Evolutionary conservation across 2,329 filamentous ascomycete species (phyloP), one percentile per base, ranked within the genome.

Genomic region (Cladosporium cucumerinum): DNA sequence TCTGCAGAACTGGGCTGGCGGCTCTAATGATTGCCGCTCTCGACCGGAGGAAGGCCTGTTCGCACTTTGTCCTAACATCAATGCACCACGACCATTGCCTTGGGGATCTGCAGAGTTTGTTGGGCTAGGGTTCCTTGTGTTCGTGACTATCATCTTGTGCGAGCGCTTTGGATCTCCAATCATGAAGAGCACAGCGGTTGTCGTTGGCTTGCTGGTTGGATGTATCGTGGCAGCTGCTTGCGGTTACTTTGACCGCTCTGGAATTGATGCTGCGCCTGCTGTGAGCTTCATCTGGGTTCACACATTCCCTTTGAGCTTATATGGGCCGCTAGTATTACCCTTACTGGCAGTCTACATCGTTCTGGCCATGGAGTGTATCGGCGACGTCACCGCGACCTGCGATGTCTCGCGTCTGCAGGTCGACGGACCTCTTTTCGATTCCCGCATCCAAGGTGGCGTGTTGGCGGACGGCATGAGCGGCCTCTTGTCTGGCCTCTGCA

Each of bases 41-140:
- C 71, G 75, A 23, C 79, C 79, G 1, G 71, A 72, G 28, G 75
- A 78, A 5, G 85, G 83, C 16, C 84, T 86, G 69, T 92, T 86
- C 75, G 82, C 82, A 6, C 77, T 85, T 5, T 95, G 91, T 71
- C 89, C 89, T 1, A 81, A 84, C 69, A 86, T 89, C 67, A 79
- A 80, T 26, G 90, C 90, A 0, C 89, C 91, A 1, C 88, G 88
- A 65, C 83, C 90, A 16, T 81, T 94, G 1, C 87, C 80, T 0
- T 95, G 92, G 92, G 92, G 90, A 3, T 88, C 87, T 43, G 85
- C 91, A 1, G 89, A 95, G 76, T 92, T 89, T 69, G 85, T 95
- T 5, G 91, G 87, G 0, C 84, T 95, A 1, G 91, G 91, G 0
- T 93, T 95, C 79, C 87, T 87, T 52, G 91, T 93, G 4, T 94